Percentiles rank a stretch among this genome's conserved stretches.
These are phyloP conservation scores for Darksidea phi DNA, from an alignment of 495 filamentous ascomycete genomes.

Conservation along the genomic window DNA sequence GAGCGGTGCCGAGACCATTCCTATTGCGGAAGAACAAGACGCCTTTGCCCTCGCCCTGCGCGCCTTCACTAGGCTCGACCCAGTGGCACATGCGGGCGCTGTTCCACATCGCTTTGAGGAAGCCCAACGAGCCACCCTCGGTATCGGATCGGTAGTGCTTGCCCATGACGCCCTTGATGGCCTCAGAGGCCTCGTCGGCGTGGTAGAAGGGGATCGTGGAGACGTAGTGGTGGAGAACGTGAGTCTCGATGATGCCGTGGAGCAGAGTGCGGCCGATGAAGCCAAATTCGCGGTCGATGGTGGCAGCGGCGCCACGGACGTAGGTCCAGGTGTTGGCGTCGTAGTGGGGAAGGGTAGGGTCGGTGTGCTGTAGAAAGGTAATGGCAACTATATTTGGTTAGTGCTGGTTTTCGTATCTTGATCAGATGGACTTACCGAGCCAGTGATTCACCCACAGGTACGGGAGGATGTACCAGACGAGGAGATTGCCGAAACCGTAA, in stretches of 20 bases:
- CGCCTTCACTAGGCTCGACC: constrained; percentile 61
- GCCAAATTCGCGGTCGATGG: constrained; percentile 85
- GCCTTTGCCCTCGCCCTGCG: constrained; percentile 59
- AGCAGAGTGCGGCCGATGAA: constrained; percentile 83
- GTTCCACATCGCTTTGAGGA: constrained; percentile 56
- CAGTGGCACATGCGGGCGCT: constrained; percentile 72
- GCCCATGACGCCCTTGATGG: constrained; percentile 81
- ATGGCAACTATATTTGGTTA: constrained; percentile 41
- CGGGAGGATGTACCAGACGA: constrained; percentile 90
- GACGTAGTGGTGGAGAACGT: constrained; percentile 88
- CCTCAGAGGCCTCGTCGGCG: constrained; percentile 81
- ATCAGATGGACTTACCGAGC: constrained; percentile 60
- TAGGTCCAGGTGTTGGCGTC: constrained; percentile 74
- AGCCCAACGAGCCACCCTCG: constrained; percentile 59
- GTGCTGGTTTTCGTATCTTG: constrained; percentile 15
- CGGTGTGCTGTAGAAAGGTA: constrained; percentile 90
- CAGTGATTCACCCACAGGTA: constrained; percentile 99
- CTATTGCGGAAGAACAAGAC: constrained; percentile 73
- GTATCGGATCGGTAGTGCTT: constrained; percentile 72
- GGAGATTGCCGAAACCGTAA: constrained; percentile 80
- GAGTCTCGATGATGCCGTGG: constrained; percentile 90
- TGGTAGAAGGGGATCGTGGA: constrained; percentile 87
- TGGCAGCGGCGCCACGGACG: constrained; percentile 79
- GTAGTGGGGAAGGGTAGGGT: constrained; percentile 84
- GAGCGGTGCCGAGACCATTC: constrained; percentile 52